phyloP scores from a whole-genome alignment of 2,329 filamentous ascomycete species.

The Stenocarpella maydis region DNA sequence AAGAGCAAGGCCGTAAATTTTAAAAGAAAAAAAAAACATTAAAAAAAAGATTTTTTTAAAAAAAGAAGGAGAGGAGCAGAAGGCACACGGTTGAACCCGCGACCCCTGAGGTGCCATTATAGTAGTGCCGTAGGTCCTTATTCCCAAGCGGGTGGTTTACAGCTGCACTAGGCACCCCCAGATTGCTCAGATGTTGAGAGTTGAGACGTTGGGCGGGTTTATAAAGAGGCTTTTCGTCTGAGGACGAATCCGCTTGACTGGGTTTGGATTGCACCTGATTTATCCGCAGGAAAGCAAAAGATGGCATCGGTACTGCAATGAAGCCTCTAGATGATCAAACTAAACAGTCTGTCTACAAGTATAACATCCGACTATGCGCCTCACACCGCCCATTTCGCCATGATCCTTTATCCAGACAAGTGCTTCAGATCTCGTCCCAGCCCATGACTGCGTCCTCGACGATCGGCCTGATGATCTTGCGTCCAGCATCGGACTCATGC shows the following conservation, averaged over 20 bases:
- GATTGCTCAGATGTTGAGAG: too few species aligned
- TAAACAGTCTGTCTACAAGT: not conserved
- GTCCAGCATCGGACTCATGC: conserved; percentile 47
- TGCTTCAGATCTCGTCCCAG: conserved; percentile 30
- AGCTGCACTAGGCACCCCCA: too few species aligned
- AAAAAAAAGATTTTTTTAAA: too few species aligned
- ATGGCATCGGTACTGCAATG: not conserved
- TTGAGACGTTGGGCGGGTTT: too few species aligned
- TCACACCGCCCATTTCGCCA: not conserved
- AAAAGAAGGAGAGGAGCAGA: too few species aligned
- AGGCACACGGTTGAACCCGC: too few species aligned
- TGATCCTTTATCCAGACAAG: not conserved
- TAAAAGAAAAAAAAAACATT: too few species aligned
- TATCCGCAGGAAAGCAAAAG: not conserved
- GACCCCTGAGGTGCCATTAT: too few species aligned
- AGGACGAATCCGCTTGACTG: not conserved
- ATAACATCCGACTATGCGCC: not conserved
- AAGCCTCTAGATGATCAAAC: not conserved
- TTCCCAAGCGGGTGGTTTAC: too few species aligned
- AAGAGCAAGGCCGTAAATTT: too few species aligned
- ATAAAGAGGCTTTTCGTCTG: too few species aligned
- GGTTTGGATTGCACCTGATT: not conserved
- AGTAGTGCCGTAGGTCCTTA: too few species aligned
- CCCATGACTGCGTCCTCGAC: conserved; percentile 53
- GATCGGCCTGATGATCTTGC: conserved; percentile 54